These are phyloP conservation scores for Oryza glaberrima DNA, from an alignment of 176 grass and related monocot species.

Conservation along the genomic window DNA sequence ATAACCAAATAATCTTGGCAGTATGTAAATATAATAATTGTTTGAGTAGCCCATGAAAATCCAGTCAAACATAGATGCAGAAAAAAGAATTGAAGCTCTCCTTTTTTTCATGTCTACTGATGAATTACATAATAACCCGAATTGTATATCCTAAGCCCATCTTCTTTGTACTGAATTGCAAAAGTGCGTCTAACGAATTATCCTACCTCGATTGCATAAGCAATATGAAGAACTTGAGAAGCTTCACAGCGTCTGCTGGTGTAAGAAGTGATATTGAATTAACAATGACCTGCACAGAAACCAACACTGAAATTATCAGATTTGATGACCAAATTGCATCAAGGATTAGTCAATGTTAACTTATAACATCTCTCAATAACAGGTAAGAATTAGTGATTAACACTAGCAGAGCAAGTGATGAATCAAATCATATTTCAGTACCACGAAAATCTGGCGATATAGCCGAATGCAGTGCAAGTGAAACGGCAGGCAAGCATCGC, in stretches of 20 bases:
- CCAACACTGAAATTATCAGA: not conserved
- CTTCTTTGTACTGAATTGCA: not conserved
- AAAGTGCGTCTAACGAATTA: not conserved
- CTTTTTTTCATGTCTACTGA: not conserved
- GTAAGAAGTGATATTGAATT: slow-evolving; percentile 65
- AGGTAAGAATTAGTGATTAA: no score
- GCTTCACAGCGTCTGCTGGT: slow-evolving; percentile 59
- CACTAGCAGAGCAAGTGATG: not conserved
- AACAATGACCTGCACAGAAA: slow-evolving; percentile 56
- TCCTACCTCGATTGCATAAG: slow-evolving; percentile 61
- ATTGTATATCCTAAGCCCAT: not conserved
- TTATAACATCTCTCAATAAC: not conserved
- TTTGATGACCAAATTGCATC: not conserved
- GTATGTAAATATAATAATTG: not conserved
- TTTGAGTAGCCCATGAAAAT: not conserved
- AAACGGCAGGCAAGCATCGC: not conserved
- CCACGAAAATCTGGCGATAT: not conserved
- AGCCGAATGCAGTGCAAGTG: not conserved
- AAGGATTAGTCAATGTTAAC: not conserved
- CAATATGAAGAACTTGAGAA: slow-evolving; percentile 54
- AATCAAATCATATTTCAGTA: not conserved
- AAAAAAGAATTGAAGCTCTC: not conserved
- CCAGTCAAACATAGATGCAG: not conserved
- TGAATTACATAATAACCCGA: not conserved
- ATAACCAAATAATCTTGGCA: not conserved